These are phyloP conservation scores for Amphicarpaea edgeworthii DNA, from an alignment of 306 rosid genomes.

Conservation along the genomic window DNA sequence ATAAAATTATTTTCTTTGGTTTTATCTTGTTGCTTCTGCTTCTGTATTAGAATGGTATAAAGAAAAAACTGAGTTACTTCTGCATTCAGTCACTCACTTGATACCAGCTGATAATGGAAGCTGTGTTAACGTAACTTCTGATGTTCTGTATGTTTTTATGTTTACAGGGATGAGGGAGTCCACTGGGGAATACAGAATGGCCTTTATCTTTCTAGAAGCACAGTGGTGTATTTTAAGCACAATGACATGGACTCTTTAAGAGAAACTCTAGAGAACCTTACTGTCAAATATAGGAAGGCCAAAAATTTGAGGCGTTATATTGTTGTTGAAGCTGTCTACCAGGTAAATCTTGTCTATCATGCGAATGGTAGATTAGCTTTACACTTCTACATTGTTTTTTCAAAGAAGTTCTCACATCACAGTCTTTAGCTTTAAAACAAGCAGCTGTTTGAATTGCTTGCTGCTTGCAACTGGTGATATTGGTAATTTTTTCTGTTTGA, in stretches of 20 bases:
- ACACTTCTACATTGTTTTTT: conserved; percentile 34
- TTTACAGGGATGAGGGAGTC: conserved; percentile 91
- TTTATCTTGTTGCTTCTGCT: conserved; percentile 31
- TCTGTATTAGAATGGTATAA: conserved; percentile 39
- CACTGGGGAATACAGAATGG: conserved; percentile 99
- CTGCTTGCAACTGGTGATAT: conserved; percentile 36
- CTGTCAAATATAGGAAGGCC: conserved; percentile 64
- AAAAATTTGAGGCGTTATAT: conserved; percentile 94
- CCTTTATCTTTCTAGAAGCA: conserved; percentile 93
- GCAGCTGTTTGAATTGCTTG: conserved; percentile 39
- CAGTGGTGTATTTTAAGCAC: conserved; percentile 89
- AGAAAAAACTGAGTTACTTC: conserved; percentile 15
- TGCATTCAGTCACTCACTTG: not conserved
- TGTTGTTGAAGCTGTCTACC: conserved; percentile 96
- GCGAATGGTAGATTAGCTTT: conserved; percentile 9
- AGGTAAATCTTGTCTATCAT: conserved; percentile 59
- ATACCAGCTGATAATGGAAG: conserved; percentile 28
- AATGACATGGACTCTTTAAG: conserved; percentile 89
- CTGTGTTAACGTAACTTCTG: conserved; percentile 13
- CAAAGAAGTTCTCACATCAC: conserved; percentile 1
- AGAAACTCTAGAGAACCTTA: conserved; percentile 74
- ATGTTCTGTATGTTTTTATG: conserved; percentile 22
- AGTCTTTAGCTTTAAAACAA: conserved; percentile 29
- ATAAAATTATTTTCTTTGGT: not conserved
- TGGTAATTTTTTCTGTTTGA: conserved; percentile 31